Base-by-base conservation (phyloP, 2,329 filamentous ascomycete genomes). In the Neoscytalidium dimidiatum region DNA sequence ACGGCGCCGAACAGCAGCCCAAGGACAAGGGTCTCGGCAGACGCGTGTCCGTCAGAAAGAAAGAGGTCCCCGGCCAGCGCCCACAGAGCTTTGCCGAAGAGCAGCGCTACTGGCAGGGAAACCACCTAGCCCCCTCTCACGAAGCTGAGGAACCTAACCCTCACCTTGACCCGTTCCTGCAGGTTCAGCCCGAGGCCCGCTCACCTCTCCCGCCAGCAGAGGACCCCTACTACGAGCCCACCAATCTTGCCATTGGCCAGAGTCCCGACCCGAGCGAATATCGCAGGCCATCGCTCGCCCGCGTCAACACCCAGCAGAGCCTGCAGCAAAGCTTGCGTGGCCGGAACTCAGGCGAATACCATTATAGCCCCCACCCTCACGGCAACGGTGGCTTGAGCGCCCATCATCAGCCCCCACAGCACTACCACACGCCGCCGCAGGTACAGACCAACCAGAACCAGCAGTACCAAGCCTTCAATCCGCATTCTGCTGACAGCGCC, bases 301-400 rank as follows among this genome's bases (percentile, higher is more conserved):
- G 73, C 65, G 75, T 77, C 61, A 75, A 74, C 73, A 77, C 75
- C 48, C 74, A 77, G 69, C 73, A 73, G 58, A 77, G 74, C 71
- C 75, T 76, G 67, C 65, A 66, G 49, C 33, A 53, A 35, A 56
- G 51, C 4, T 48, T 53, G 61, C 56, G 46, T 46, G 35, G 28
- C 70, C 73, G 58, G n/a, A 73, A 75, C 68, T 73, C 75, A 71
- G 75, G 75, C 73, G 75, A 75, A 74, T 66, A 77, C 77, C 72
- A 77, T 66, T 77, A 77, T 71, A 77, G 75, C 72, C 72, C 76
- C 51, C 74, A 77, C 61, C 71, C 74, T 69, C 74, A 76, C 64
- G 72, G 75, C 60, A 68, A 68, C 48, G 53, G 61, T 60, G 57
- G 60, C 61, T 53, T 61, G 29, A 64, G 35, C 64, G 38, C 28